phyloP scores from a whole-genome alignment of 2,329 filamentous ascomycete species.

The Ascomycota sp. region DNA sequence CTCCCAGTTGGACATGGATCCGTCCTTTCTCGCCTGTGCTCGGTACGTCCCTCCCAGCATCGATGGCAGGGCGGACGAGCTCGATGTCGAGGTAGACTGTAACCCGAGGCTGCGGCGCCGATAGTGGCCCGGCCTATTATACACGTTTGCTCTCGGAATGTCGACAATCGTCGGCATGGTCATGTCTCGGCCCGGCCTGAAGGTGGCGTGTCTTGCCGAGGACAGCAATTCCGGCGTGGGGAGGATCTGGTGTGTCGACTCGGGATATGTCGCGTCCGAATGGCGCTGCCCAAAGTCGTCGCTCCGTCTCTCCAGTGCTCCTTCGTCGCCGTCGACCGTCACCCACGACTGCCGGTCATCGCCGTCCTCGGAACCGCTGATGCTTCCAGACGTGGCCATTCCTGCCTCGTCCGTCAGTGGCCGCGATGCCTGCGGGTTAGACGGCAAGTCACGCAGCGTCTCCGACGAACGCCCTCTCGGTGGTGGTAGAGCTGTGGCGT shows the following conservation, averaged over 20 bases:
- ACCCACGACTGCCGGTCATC: conserved; percentile 14
- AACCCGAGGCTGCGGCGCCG: conserved; percentile 6
- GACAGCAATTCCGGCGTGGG: conserved; percentile 9
- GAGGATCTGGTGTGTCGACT: conserved; percentile 12
- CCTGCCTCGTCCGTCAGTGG: conserved; percentile 2
- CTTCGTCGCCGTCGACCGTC: conserved; percentile 11
- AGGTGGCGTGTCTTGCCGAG: conserved; percentile 7
- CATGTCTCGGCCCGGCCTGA: conserved; percentile 9
- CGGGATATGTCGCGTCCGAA: conserved; percentile 9
- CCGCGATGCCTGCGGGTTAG: conserved; percentile 5
- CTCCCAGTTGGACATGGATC: conserved; percentile 5
- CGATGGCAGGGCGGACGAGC: conserved; percentile 12
- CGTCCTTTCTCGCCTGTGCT: conserved; percentile 1
- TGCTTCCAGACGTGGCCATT: conserved; percentile 4
- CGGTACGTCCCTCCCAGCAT: conserved; percentile 2
- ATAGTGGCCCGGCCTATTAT: conserved; percentile 3
- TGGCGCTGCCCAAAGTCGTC: conserved; percentile 6
- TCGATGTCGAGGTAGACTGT: conserved; percentile 11
- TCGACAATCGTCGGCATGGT: conserved; percentile 10
- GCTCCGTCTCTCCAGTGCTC: conserved; percentile 7
- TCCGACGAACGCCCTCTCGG: conserved; percentile 8
- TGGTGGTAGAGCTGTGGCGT: conserved; percentile 1
- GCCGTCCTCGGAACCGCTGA: conserved; percentile 5
- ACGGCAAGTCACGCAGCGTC: conserved; percentile 9
- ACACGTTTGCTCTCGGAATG: conserved; percentile 3